Percentiles rank a stretch among this genome's conserved stretches.
These are phyloP conservation scores for Penicillium sp. DNA, from an alignment of 2,329 filamentous ascomycete species.

Conservation along the genomic window DNA sequence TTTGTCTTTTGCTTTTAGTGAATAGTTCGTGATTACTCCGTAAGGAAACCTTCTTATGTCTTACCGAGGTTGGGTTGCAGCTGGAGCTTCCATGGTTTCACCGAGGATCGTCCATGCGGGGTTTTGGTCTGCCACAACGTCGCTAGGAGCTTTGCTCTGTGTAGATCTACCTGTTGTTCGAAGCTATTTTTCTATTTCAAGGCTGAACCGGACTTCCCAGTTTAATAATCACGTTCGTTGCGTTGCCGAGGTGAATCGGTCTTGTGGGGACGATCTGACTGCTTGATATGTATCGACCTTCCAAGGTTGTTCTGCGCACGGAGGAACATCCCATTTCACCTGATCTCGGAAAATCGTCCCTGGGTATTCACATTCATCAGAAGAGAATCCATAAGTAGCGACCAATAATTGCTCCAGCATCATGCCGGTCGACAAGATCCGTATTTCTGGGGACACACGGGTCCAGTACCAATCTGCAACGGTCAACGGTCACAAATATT, in stretches of 20 bases:
- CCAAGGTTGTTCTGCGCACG: not conserved
- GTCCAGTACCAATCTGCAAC: conserved; percentile 59
- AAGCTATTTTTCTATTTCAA: not conserved
- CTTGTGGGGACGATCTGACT: not conserved
- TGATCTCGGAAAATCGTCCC: too few relatives aligned
- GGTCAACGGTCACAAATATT: conserved; percentile 67
- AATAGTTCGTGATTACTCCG: not conserved
- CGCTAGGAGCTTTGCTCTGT: not conserved
- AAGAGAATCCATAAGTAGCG: not conserved
- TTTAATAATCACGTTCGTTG: not conserved
- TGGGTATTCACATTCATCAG: too few relatives aligned
- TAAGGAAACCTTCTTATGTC: not conserved
- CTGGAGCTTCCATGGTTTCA: conserved; percentile 1
- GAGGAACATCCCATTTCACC: not conserved
- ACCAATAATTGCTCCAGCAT: not conserved
- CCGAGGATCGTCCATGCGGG: conserved; percentile 1
- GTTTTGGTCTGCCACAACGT: conserved; percentile 3
- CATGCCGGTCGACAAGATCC: conserved; percentile 60
- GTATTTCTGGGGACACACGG: conserved; percentile 59
- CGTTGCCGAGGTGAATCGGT: not conserved
- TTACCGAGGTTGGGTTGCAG: not conserved
- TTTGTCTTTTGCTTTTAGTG: not conserved
- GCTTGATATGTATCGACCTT: conserved; percentile 5
- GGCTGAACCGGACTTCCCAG: not conserved
- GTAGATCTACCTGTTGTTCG: not conserved